Evolutionary conservation across 2,329 filamentous ascomycete species (phyloP).

Genomic region (Eurotiales sp.): DNA sequence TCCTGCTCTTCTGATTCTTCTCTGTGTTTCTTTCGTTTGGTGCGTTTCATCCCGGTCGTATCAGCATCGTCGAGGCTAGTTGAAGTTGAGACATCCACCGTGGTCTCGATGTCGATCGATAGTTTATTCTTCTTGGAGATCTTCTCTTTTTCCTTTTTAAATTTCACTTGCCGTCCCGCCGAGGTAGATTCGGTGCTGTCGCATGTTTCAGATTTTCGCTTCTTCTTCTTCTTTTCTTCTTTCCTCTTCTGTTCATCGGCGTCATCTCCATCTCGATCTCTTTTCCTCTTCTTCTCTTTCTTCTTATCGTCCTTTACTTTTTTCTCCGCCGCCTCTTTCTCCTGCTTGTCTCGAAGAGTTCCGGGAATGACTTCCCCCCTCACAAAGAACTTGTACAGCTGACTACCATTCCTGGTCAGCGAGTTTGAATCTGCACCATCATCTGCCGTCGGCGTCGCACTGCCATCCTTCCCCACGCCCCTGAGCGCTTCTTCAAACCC

Average conservation of each 20-base stretch:
- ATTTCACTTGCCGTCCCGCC: conserved; percentile 9
- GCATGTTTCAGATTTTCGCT: conserved; percentile 14
- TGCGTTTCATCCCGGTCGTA: conserved; percentile 21
- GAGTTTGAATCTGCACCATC: conserved; percentile 31
- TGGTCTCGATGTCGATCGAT: background rate
- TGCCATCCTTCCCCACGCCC: conserved; percentile 63
- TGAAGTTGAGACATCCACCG: background rate
- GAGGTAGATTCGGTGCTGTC: background rate
- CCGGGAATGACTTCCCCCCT: conserved; percentile 73
- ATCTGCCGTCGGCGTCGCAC: conserved; percentile 51
- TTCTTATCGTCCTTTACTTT: conserved; percentile 12
- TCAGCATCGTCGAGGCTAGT: conserved; percentile 23
- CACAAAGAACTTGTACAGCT: conserved; percentile 80
- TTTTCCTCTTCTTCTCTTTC: conserved; percentile 31
- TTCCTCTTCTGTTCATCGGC: conserved; percentile 20
- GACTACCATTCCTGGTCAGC: conserved; percentile 45
- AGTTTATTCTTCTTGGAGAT: background rate
- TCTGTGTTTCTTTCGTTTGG: conserved; percentile 15
- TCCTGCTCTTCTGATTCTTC: background rate
- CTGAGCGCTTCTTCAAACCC: conserved; percentile 90
- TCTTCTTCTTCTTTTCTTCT: conserved; percentile 24
- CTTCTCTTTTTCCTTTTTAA: conserved; percentile 13
- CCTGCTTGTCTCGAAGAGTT: conserved; percentile 47
- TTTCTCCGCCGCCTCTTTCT: conserved; percentile 14
- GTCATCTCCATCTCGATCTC: conserved; percentile 20